These are phyloP conservation scores for Fraxinus sp. DNA, from an alignment of 305 asterid species.

Conservation along the genomic window DNA sequence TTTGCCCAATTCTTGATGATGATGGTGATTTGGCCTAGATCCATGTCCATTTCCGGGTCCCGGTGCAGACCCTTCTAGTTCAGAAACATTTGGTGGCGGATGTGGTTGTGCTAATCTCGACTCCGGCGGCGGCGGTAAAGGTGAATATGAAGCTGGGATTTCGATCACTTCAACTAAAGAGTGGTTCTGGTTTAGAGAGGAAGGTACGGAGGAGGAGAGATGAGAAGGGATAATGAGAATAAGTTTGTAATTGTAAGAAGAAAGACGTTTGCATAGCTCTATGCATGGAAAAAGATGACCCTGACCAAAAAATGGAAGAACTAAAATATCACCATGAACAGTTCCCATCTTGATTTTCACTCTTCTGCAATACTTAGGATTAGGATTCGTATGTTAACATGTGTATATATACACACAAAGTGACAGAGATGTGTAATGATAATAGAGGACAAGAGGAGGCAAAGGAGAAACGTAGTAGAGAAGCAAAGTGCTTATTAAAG, in stretches of 20 bases:
- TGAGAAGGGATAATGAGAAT: slow-evolving; percentile 57
- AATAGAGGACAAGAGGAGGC: not conserved
- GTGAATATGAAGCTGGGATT: slow-evolving; percentile 29
- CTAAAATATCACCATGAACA: slow-evolving; percentile 43
- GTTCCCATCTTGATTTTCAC: slow-evolving; percentile 34
- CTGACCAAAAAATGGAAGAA: slow-evolving; percentile 71
- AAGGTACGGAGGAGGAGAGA: slow-evolving; percentile 63
- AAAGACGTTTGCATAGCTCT: slow-evolving; percentile 61
- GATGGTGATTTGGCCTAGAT: slow-evolving; percentile 3
- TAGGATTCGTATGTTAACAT: not conserved
- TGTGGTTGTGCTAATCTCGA: slow-evolving; percentile 5
- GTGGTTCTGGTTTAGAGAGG: slow-evolving; percentile 30
- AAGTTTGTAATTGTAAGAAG: slow-evolving; percentile 43
- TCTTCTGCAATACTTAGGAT: not conserved
- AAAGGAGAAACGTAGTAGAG: not conserved
- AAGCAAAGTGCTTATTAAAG: not conserved
- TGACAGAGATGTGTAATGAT: not conserved
- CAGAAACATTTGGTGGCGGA: not conserved
- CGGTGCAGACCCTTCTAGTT: slow-evolving; percentile 1
- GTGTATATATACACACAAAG: not conserved
- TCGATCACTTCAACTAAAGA: slow-evolving; percentile 37
- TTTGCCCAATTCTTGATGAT: slow-evolving; percentile 31
- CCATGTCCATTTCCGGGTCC: not conserved
- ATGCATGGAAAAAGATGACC: slow-evolving; percentile 68
- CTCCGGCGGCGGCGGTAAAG: slow-evolving; percentile 14